phyloP scores from a whole-genome alignment of 148 eudicot species.

The Vaccinium macrocarpon region DNA sequence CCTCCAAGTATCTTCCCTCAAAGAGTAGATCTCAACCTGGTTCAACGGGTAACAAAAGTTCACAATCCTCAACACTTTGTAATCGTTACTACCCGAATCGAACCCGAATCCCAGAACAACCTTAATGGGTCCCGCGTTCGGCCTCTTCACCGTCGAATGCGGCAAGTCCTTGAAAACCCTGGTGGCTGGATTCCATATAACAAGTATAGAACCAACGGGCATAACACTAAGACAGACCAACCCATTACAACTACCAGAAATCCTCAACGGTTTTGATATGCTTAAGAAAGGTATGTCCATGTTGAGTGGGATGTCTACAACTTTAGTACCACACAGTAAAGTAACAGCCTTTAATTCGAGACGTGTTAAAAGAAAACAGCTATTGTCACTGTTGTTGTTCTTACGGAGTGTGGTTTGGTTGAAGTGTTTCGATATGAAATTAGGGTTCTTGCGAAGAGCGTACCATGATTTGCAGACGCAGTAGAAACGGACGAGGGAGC shows the following conservation, averaged over 20 bases:
- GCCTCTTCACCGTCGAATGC: conserved; percentile 3
- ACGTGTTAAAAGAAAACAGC: conserved; percentile 8
- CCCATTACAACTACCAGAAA: conserved; percentile 29
- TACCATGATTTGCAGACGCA: conserved; percentile 33
- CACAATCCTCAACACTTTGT: conserved; percentile 28
- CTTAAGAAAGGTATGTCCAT: conserved; percentile 20
- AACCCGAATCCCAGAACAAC: conserved; percentile 27
- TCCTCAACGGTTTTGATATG: conserved; percentile 7
- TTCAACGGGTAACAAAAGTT: conserved; percentile 18
- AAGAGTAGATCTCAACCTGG: conserved; percentile 29
- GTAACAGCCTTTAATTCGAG: background rate
- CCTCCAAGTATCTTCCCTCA: conserved; percentile 23
- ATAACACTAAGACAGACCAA: conserved; percentile 23
- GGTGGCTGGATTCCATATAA: conserved; percentile 33
- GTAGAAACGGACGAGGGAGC: conserved; percentile 23
- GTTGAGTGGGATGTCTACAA: conserved; percentile 12
- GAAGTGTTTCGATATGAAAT: conserved; percentile 24
- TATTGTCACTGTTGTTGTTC: background rate
- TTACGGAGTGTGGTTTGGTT: background rate
- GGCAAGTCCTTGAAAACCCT: conserved; percentile 21
- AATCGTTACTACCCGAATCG: conserved; percentile 13
- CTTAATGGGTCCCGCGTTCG: conserved; percentile 8
- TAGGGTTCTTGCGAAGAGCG: conserved; percentile 22
- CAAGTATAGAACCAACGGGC: conserved; percentile 15
- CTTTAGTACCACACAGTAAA: background rate